Conservation (phyloP, 805 yeast genomes). For the Yamadazyma ubonensis region DNA sequence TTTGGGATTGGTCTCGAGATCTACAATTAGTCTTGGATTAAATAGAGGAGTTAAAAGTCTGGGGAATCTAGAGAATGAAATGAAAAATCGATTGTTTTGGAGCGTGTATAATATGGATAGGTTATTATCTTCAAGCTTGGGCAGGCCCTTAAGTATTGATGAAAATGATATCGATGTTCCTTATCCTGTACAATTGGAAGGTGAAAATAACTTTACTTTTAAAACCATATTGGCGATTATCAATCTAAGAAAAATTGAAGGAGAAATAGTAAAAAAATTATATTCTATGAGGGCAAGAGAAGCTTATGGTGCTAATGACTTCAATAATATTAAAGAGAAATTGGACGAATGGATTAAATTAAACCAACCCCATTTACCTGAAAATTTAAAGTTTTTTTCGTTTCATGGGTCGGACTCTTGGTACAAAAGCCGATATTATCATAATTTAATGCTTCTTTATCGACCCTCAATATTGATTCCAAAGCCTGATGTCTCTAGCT, state of each 20-base stretch:
- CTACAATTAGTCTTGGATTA: slow-evolving; percentile 46
- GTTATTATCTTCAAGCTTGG: slow-evolving; percentile 47
- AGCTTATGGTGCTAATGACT: slow-evolving; percentile 13
- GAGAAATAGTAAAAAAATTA: slow-evolving; percentile 43
- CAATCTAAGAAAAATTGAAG: slow-evolving; percentile 46
- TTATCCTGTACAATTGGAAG: slow-evolving; percentile 36
- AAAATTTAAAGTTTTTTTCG: slow-evolving; percentile 32
- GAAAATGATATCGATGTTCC: slow-evolving; percentile 52
- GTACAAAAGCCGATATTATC: slow-evolving; percentile 45
- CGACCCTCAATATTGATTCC: slow-evolving; percentile 52
- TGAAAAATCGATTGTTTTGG: slow-evolving; percentile 50
- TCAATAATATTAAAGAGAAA: slow-evolving; percentile 12
- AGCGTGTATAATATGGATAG: slow-evolving; percentile 49
- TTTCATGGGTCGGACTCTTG: slow-evolving; percentile 32
- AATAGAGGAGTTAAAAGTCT: slow-evolving; percentile 31
- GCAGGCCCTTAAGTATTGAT: slow-evolving; percentile 47
- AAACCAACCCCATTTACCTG: slow-evolving; percentile 32
- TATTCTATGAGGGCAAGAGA: slow-evolving; percentile 45
- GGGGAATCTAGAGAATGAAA: slow-evolving; percentile 33
- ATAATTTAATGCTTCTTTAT: slow-evolving; percentile 45
- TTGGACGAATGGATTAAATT: slow-evolving; percentile 25
- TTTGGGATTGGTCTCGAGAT: slow-evolving; percentile 46
- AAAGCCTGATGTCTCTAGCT: slow-evolving; percentile 37
- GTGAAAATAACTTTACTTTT: slow-evolving; percentile 41
- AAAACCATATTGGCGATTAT: slow-evolving; percentile 43